phyloP scores from a whole-genome alignment of 192 early-diverging fungal species.

The Mortierella claussenii region DNA sequence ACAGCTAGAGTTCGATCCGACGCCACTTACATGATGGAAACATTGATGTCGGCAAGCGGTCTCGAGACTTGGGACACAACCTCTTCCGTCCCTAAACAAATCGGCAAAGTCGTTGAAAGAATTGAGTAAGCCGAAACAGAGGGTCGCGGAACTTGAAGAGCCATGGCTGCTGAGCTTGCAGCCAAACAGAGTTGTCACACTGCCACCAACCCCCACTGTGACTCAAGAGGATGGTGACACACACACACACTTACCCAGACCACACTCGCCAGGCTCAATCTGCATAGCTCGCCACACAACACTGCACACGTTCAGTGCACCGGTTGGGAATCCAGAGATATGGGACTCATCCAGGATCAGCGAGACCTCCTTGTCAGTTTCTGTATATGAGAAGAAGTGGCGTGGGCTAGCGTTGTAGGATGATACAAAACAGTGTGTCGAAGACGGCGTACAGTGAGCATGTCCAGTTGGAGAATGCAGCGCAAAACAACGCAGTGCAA shows the following conservation, averaged over 20 bases:
- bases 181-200: no score
- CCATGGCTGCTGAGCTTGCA: no score
- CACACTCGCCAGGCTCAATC: conserved; percentile 50
- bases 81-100: conserved; percentile 25
- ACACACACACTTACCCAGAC: conserved; percentile 31
- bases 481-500: no score
- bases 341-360: conserved; percentile 41
- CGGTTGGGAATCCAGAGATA: conserved; percentile 23
- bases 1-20: not conserved
- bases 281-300: conserved; percentile 50
- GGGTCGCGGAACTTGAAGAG: no score
- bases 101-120: no score
- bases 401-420: no score
- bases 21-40: conserved; percentile 47
- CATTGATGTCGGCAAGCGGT: conserved; percentile 43
- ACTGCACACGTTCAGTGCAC: conserved; percentile 25
- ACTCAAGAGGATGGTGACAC: no score
- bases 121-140: no score
- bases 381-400: conserved; percentile 53
- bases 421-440: no score
- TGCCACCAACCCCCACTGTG: no score
- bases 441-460: no score
- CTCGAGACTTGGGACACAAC: conserved; percentile 44
- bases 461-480: no score
- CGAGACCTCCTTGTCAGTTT: conserved; percentile 51